Evolutionary conservation across 768 basidiomycete species (phyloP).

Genomic region (Dioszegia hungarica): DNA sequence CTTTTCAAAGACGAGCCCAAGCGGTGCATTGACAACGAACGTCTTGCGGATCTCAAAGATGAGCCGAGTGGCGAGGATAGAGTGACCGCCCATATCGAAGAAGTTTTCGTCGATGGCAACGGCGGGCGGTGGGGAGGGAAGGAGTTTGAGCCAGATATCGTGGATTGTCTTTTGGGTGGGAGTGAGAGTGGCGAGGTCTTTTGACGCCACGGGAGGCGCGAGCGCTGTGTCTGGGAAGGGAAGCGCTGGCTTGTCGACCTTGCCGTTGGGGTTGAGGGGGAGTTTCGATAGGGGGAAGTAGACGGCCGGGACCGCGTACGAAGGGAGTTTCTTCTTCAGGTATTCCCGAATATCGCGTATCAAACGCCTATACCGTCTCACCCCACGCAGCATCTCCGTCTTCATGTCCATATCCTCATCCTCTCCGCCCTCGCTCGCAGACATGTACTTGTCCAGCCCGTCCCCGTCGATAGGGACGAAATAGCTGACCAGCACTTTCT

Average conservation of each 20-base stretch:
- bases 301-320: conserved; percentile 89
- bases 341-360: conserved; percentile 93
- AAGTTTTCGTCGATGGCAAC: conserved; percentile 89
- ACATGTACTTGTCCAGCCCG: conserved; percentile 61
- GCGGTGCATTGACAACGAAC: conserved; percentile 83
- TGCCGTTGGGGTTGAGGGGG: conserved; percentile 98
- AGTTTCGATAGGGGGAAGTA: conserved; percentile 91
- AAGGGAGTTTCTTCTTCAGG: conserved; percentile 92
- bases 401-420: conserved; percentile 55
- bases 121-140: conserved; percentile 70
- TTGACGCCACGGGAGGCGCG: conserved; percentile 52
- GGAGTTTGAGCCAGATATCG: conserved; percentile 74
- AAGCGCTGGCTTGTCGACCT: conserved; percentile 95
- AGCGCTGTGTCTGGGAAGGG: conserved; percentile 97
- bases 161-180: conserved; percentile 76
- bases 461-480: conserved; percentile 78
- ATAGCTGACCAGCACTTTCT: conserved; percentile 96
- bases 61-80: conserved; percentile 92
- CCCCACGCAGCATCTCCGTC: conserved; percentile 66
- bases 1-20: conserved; percentile 84
- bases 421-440: conserved; percentile 52
- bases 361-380: conserved; percentile 73
- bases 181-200: conserved; percentile 52
- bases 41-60: conserved; percentile 93
- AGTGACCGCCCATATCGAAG: conserved; percentile 97